Conservation (phyloP, 1,139 yeast genomes). For the Magnusiomyces tetraspermus region DNA sequence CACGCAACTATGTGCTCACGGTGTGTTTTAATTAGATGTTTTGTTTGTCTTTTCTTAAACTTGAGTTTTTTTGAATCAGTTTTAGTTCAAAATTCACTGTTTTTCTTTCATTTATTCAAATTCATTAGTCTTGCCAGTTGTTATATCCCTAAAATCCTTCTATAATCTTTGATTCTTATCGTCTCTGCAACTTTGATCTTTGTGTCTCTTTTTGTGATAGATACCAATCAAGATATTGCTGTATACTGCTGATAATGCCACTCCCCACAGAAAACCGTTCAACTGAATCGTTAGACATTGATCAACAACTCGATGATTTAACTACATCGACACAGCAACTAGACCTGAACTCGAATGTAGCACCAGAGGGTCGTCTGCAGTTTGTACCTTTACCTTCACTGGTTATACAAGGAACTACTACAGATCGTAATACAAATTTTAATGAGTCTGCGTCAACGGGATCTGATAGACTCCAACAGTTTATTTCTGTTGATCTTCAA, state of each 20-base stretch:
- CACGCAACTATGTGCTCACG: no score
- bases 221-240: neutral
- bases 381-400: neutral
- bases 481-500: neutral
- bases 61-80: no score
- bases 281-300: neutral
- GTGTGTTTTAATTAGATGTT: no score
- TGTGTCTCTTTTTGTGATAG: no score
- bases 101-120: no score
- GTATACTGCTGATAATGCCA: neutral
- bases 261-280: neutral
- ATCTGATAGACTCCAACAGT: neutral
- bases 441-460: neutral
- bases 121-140: no score
- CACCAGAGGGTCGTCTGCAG: neutral
- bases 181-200: no score
- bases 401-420: neutral
- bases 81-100: no score
- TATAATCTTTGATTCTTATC: no score
- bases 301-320: neutral
- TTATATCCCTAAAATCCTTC: no score
- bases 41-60: no score
- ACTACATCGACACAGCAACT: neutral
- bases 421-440: neutral
- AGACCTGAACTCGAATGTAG: neutral